These are phyloP conservation scores for Sporisorium sorghi DNA, from an alignment of 1,284 basidiomycete genomes.

Conservation along the genomic window DNA sequence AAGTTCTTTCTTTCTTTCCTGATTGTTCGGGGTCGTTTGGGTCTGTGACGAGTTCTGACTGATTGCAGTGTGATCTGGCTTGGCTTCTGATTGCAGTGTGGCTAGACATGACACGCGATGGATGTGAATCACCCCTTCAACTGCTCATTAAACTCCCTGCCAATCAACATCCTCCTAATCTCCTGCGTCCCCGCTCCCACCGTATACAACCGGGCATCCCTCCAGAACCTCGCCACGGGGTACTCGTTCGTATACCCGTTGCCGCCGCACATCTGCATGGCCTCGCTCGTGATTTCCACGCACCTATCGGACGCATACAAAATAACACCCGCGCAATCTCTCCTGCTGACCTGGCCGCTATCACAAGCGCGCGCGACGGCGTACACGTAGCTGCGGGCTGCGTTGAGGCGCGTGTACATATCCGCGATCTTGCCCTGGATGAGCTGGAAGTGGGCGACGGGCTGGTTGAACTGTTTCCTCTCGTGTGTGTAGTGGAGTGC, in stretches of 20 bases:
- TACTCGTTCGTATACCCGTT: conserved; percentile 60
- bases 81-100: too few species aligned
- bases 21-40: too few species aligned
- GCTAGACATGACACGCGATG: too few species aligned
- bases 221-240: conserved; percentile 50
- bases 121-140: conserved; percentile 2
- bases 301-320: conserved; percentile 54
- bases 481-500: conserved; percentile 90
- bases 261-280: conserved; percentile 60
- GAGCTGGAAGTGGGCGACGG: conserved; percentile 90
- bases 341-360: conserved; percentile 70
- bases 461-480: conserved; percentile 87
- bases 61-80: too few species aligned
- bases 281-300: conserved; percentile 58
- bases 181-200: conserved; percentile 65
- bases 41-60: too few species aligned
- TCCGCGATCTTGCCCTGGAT: conserved; percentile 88
- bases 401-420: conserved; percentile 94
- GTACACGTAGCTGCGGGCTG: conserved; percentile 90
- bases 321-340: conserved; percentile 69
- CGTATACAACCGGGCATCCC: conserved; percentile 60
- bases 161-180: conserved; percentile 63
- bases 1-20: too few species aligned
- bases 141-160: conserved; percentile 51
- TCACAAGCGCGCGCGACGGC: conserved; percentile 74